These are phyloP conservation scores for Podila horticola DNA, from an alignment of 192 early-diverging fungal genomes.

Conservation along the genomic window DNA sequence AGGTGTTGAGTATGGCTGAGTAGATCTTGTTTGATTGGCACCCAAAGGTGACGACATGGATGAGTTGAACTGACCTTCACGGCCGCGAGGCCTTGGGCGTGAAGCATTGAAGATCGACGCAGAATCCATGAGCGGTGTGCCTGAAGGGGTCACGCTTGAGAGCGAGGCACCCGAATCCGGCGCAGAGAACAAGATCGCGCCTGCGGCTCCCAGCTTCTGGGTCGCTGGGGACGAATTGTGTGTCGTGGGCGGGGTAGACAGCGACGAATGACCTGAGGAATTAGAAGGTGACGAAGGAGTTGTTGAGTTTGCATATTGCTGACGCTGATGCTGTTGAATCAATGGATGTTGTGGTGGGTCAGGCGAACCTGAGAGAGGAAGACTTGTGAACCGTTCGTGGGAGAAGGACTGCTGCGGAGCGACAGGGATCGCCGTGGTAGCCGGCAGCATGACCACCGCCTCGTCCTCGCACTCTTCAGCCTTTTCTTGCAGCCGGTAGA, in stretches of 20 bases:
- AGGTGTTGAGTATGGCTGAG: too few relatives aligned
- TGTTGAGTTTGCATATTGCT: constrained; percentile 10
- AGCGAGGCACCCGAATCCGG: constrained; percentile 9
- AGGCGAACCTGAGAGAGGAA: not conserved
- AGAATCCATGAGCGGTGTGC: constrained; percentile 15
- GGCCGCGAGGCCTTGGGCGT: not conserved
- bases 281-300: constrained; percentile 22
- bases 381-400: not conserved
- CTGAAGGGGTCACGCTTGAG: not conserved
- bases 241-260: constrained; percentile 22
- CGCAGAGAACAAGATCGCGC: constrained; percentile 11
- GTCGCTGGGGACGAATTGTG: constrained; percentile 20
- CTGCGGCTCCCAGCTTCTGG: constrained; percentile 5
- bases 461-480: not conserved
- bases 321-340: not conserved
- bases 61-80: not conserved
- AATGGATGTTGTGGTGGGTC: not conserved
- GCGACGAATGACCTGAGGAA: constrained; percentile 13
- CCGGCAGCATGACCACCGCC: not conserved
- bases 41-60: not conserved
- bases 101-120: constrained; percentile 1
- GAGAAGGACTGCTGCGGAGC: not conserved
- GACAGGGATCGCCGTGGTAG: not conserved
- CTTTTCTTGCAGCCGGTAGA: not conserved
- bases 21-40: too few relatives aligned